Conservation (phyloP, 2,329 filamentous ascomycete genomes). For the Neocatenulostroma microsporum region DNA sequence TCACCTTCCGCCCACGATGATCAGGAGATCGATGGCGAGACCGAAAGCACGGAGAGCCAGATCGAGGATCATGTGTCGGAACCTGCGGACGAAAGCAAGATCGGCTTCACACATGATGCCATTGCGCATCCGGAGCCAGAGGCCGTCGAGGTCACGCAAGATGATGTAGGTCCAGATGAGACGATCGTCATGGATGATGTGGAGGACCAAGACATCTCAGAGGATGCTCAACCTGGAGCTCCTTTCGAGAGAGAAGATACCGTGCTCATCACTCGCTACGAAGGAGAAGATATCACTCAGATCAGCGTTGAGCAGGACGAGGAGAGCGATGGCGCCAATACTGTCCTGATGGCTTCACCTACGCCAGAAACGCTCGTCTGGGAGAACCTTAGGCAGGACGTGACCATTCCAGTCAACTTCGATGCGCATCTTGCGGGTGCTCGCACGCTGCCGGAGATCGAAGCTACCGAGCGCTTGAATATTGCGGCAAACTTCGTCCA, state of each 20-base stretch:
- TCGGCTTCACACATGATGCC: no score
- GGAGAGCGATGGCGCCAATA: no score
- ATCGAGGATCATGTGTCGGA: no score
- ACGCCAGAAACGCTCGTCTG: constrained; percentile 25
- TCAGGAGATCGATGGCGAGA: no score
- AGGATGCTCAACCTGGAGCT: not conserved
- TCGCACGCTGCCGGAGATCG: constrained; percentile 10
- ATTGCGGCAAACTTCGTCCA: constrained; percentile 4
- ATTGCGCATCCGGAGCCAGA: no score
- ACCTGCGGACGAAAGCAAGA: no score
- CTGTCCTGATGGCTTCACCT: constrained; percentile 6
- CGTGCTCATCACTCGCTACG: constrained; percentile 13
- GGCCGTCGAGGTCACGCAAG: constrained; percentile 2
- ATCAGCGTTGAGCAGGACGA: not conserved
- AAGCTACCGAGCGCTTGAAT: constrained; percentile 11
- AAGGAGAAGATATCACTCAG: not conserved
- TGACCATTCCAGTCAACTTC: constrained; percentile 25
- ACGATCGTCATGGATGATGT: constrained; percentile 3
- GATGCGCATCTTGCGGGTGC: constrained; percentile 14
- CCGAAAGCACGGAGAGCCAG: no score
- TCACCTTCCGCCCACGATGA: no score
- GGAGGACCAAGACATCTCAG: not conserved
- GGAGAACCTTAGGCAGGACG: constrained; percentile 23
- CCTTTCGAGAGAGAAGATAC: constrained; percentile 11
- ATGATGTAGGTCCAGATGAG: not conserved